Evolutionary conservation across 164 flowering plant genomes (phyloP), one percentile per base, ranked within the genome.

Genomic region (Cinnamomum micranthum): DNA sequence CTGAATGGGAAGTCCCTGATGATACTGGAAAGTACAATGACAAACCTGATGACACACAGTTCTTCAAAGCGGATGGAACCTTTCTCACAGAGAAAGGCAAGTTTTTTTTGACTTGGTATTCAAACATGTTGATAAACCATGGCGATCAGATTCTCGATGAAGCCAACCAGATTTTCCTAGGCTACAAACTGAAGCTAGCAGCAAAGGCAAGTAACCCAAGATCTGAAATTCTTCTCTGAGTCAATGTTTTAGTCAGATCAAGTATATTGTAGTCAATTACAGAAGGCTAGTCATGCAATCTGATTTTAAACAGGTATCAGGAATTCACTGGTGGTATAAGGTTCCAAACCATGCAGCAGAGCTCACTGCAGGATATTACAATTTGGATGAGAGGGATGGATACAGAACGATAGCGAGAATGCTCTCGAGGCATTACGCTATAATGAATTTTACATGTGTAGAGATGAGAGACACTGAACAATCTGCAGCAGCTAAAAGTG

Each of bases 251-350:
- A 12, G 60, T 55, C 13, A 5, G 60, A 5, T 55, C n/a, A 55
- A 15, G 2, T 14, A 14, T 55, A 2, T 41, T 41, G 11, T 41
- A 41, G 11, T 41, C 10, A 41, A 41, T 41, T 41, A 41, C 47
- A 41, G 10, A 41, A 65, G 71, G 23, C 52, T 31, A 22, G 28
- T 60, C 9, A 12, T 9, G 19, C 63, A 31, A 10, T 70, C 72
- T 71, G 20, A 52, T 59, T 25, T 65, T 27, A 41, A 75, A 63
- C 84, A 95, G 97, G 90, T 91, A 10, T 78, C 97, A 33, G 98
- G 97, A 33, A 87, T 95, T 25, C 97, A 91, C 47, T 95, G 97
- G 97, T 91, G 97, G 95, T 93, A 90, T 76, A 86, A 83, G 59
- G 79, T 74, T 55, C 84, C 80, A 20, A 87, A 78, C 72, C 95